Evolutionary conservation across 306 rosid species (phyloP).

Genomic region (Purshia tridentata): DNA sequence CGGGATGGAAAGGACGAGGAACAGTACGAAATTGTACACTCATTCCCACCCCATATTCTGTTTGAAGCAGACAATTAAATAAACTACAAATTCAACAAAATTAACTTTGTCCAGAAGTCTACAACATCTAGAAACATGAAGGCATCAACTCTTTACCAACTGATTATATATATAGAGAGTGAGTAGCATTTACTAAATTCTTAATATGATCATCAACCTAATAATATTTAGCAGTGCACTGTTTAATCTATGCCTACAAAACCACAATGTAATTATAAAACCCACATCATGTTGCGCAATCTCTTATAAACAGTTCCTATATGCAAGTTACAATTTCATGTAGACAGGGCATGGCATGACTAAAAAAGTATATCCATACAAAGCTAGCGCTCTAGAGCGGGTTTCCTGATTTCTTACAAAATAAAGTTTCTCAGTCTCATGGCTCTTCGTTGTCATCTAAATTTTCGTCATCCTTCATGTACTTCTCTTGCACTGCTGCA

Average conservation of each 20-base stretch:
- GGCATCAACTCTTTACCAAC: not conserved
- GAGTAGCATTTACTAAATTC: not conserved
- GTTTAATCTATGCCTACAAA: no score
- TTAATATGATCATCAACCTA: not conserved
- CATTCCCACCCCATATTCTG: no score
- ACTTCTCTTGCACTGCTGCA: constrained; percentile 96
- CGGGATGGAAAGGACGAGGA: no score
- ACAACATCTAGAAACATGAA: not conserved
- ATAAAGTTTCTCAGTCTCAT: not conserved
- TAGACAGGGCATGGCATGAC: not conserved
- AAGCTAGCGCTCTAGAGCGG: not conserved
- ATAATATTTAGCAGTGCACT: not conserved
- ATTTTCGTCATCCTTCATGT: constrained; percentile 77
- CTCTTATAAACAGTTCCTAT: not conserved
- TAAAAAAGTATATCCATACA: not conserved
- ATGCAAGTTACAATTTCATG: not conserved
- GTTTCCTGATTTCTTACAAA: constrained; percentile 9
- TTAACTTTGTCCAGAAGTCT: not conserved
- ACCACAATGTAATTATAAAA: not conserved
- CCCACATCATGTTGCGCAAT: not conserved
- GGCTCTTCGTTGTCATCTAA: constrained; percentile 37
- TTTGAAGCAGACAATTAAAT: not conserved
- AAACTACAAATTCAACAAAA: not conserved
- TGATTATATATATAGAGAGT: not conserved
- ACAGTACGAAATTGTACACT: no score